Evolutionary conservation across 495 filamentous ascomycete genomes (phyloP).

Genomic region (Trichoderma parareesei): DNA sequence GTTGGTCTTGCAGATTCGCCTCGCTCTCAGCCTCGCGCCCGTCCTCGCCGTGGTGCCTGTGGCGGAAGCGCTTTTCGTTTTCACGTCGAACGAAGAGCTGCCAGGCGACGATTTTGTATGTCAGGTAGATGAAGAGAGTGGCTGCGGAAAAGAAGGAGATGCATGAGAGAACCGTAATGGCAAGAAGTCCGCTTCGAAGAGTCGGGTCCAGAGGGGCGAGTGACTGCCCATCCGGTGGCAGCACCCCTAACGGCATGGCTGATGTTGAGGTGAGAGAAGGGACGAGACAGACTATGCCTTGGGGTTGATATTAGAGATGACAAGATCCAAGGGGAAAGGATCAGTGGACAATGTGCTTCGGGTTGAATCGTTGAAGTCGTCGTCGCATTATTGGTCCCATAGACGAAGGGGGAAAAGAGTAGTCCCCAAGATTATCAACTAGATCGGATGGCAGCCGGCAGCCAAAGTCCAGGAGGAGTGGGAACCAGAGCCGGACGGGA

Average conservation of each 20-base stretch:
- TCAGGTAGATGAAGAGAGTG: slow-evolving; percentile 44
- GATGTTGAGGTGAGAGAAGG: not conserved
- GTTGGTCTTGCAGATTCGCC: slow-evolving; percentile 5
- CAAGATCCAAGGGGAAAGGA: not conserved
- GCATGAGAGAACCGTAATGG: slow-evolving; percentile 45
- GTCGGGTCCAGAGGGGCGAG: slow-evolving; percentile 34
- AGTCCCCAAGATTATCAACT: not conserved
- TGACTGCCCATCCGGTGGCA: slow-evolving; percentile 16
- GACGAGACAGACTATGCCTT: not conserved
- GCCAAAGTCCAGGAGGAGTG: not conserved
- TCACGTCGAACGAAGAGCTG: slow-evolving; percentile 19
- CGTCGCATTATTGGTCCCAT: not conserved
- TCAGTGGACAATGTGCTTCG: not conserved
- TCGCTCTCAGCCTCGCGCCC: slow-evolving; percentile 17
- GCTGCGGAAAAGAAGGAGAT: slow-evolving; percentile 49
- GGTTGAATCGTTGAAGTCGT: not conserved
- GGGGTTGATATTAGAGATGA: not conserved
- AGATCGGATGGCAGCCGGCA: not conserved
- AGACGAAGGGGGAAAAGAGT: not conserved
- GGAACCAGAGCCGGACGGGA: not conserved
- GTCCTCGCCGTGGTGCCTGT: slow-evolving; percentile 6
- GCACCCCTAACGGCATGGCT: slow-evolving; percentile 1
- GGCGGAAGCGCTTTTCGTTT: not conserved
- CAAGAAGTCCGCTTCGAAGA: slow-evolving; percentile 43
- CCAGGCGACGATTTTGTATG: slow-evolving; percentile 51